Evolutionary conservation across 169 alveolate genomes (phyloP).

Genomic region (Cryptosporidium canis): DNA sequence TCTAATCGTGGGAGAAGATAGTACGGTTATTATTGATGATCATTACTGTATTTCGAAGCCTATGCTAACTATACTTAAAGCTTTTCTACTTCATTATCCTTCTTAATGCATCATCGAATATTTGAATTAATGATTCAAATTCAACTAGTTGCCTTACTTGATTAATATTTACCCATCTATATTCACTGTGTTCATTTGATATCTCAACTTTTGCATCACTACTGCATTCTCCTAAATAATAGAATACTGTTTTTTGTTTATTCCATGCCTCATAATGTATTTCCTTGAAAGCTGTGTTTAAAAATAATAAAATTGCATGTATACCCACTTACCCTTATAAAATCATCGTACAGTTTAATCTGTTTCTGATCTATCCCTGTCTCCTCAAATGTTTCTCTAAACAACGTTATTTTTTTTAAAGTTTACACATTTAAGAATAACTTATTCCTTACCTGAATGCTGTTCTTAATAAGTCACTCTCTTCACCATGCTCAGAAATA

Average conservation of each 20-base stretch:
- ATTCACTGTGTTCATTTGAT: constrained; percentile 61
- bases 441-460: constrained; percentile 58
- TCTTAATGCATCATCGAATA: constrained; percentile 35
- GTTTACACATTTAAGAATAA: neutral
- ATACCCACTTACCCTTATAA: constrained; percentile 11
- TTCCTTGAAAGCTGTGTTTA: constrained; percentile 13
- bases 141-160: constrained; percentile 53
- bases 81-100: constrained; percentile 6
- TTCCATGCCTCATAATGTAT: constrained; percentile 58
- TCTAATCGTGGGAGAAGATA: constrained; percentile 56
- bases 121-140: constrained; percentile 51
- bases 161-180: constrained; percentile 45
- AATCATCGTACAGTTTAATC: constrained; percentile 32
- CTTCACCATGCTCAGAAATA: constrained; percentile 19
- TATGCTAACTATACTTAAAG: constrained; percentile 10
- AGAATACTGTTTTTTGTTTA: constrained; percentile 29
- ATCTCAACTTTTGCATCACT: neutral
- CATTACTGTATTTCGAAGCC: neutral
- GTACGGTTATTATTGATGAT: neutral
- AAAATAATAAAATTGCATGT: neutral
- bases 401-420: neutral
- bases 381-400: constrained; percentile 69
- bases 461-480: constrained; percentile 9
- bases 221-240: constrained; percentile 46
- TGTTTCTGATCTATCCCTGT: constrained; percentile 27